Percentiles rank a stretch among this genome's conserved stretches.
Evolutionary conservation across 2,329 filamentous ascomycete species (phyloP).

Genomic region (Ophiosphaerella korrae): DNA sequence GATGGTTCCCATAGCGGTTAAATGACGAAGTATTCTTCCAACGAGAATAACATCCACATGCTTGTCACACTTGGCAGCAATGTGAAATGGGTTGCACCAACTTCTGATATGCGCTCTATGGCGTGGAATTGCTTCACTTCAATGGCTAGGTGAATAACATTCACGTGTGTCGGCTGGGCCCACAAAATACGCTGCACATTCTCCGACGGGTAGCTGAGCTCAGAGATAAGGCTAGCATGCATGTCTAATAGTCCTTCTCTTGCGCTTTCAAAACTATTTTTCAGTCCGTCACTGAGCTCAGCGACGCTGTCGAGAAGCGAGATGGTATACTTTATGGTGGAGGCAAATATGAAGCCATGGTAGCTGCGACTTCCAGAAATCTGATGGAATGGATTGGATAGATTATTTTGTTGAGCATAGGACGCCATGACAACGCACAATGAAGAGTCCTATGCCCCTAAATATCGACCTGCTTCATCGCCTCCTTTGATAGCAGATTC

Average conservation of each 20-base stretch:
- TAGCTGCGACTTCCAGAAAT: neutral
- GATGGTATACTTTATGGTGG: slow-evolving; percentile 15
- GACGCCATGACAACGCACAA: neutral
- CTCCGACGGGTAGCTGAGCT: slow-evolving; percentile 31
- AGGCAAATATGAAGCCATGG: slow-evolving; percentile 1
- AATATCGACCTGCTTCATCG: neutral
- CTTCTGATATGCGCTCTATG: slow-evolving; percentile 11
- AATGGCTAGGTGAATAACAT: slow-evolving; percentile 23
- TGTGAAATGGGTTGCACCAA: slow-evolving; percentile 16
- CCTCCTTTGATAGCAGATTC: slow-evolving; percentile 13
- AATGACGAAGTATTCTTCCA: slow-evolving; percentile 34
- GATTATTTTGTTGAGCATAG: neutral
- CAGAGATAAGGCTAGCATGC: slow-evolving; percentile 26
- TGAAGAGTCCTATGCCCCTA: neutral
- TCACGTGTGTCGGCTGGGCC: slow-evolving; percentile 28
- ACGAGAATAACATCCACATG: slow-evolving; percentile 25
- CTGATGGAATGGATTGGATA: neutral
- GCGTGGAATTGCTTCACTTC: slow-evolving; percentile 32
- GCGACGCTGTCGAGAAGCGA: slow-evolving; percentile 26
- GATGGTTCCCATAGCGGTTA: slow-evolving; percentile 31
- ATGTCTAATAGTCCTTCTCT: slow-evolving; percentile 26
- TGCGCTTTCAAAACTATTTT: slow-evolving; percentile 17
- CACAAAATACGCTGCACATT: slow-evolving; percentile 27
- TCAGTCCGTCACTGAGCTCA: slow-evolving; percentile 21
- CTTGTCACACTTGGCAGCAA: slow-evolving; percentile 18